These are phyloP conservation scores for Porogramme epimiltina DNA, from an alignment of 1,284 basidiomycete species.

Conservation along the genomic window DNA sequence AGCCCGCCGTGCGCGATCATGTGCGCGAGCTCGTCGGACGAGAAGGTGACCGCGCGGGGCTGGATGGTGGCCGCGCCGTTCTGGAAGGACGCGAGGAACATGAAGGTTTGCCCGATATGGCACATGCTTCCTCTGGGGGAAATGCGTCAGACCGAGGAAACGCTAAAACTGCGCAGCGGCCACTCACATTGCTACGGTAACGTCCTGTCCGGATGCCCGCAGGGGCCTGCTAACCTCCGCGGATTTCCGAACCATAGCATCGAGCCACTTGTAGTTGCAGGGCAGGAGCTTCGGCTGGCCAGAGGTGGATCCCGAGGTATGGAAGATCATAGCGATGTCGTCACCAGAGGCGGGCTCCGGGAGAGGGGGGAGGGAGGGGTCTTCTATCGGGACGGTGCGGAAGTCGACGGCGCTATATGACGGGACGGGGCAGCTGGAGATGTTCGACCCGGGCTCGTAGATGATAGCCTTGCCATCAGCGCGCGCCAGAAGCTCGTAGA, in stretches of 20 bases:
- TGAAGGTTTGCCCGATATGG: constrained; percentile 34
- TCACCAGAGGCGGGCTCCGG: constrained; percentile 24
- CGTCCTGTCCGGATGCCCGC: constrained; percentile 56
- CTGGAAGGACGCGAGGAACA: constrained; percentile 69
- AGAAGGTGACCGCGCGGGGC: constrained; percentile 61
- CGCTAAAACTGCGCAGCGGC: background rate
- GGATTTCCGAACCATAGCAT: constrained; percentile 57
- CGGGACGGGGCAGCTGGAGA: constrained; percentile 47
- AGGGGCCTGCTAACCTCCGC: constrained; percentile 50
- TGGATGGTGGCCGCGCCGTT: constrained; percentile 74
- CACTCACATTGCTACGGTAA: constrained; percentile 40
- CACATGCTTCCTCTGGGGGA: constrained; percentile 32
- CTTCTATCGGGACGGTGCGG: constrained; percentile 33
- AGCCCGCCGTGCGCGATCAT: constrained; percentile 68
- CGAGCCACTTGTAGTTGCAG: constrained; percentile 62
- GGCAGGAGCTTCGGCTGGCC: constrained; percentile 73
- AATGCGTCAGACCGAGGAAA: constrained; percentile 2
- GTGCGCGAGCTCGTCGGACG: constrained; percentile 62
- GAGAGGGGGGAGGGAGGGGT: constrained; percentile 25
- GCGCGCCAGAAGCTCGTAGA: constrained; percentile 61
- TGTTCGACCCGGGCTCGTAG: constrained; percentile 48
- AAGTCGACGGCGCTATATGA: constrained; percentile 43
- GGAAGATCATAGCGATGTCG: constrained; percentile 63
- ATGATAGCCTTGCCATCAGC: constrained; percentile 61
- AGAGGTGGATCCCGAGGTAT: constrained; percentile 74